These are phyloP conservation scores for Oropetium thomaeum DNA, from an alignment of 176 grass and related monocot species.

Conservation along the genomic window DNA sequence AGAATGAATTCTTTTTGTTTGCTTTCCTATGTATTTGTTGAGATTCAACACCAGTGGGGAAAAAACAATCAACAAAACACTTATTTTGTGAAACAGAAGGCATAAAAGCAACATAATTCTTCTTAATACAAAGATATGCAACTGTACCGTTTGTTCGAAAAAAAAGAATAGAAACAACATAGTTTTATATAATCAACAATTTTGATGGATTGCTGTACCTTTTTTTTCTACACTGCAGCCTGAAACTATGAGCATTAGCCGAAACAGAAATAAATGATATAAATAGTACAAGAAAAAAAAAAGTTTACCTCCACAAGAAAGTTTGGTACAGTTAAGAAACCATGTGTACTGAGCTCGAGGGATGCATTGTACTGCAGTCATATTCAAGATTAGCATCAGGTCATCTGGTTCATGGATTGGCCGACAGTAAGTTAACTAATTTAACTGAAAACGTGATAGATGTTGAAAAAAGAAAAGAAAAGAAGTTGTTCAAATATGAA, in stretches of 20 bases:
- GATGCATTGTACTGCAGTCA: conserved; percentile 82
- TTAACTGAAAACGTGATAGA: neutral
- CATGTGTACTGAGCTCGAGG: conserved; percentile 57
- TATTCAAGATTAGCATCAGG: conserved; percentile 32
- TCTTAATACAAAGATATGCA: too few species aligned
- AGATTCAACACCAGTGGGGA: neutral
- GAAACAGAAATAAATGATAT: neutral
- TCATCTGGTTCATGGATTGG: neutral
- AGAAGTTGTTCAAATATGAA: neutral
- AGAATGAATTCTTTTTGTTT: neutral
- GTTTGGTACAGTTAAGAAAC: conserved; percentile 76
- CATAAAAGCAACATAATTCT: neutral
- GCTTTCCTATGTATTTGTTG: neutral
- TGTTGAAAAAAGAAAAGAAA: neutral
- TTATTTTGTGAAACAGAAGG: conserved; percentile 16
- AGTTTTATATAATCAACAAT: neutral
- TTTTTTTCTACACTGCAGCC: conserved; percentile 1
- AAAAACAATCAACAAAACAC: neutral
- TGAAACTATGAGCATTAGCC: neutral
- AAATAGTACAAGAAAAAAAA: conserved; percentile 8
- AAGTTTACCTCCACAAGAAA: conserved; percentile 78
- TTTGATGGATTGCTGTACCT: neutral
- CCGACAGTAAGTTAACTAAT: conserved; percentile 14
- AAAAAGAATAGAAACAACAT: neutral
- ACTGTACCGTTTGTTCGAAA: too few species aligned